These are phyloP conservation scores for Pseudogymnoascus sp. DNA, from an alignment of 2,329 filamentous ascomycete species.

Conservation along the genomic window DNA sequence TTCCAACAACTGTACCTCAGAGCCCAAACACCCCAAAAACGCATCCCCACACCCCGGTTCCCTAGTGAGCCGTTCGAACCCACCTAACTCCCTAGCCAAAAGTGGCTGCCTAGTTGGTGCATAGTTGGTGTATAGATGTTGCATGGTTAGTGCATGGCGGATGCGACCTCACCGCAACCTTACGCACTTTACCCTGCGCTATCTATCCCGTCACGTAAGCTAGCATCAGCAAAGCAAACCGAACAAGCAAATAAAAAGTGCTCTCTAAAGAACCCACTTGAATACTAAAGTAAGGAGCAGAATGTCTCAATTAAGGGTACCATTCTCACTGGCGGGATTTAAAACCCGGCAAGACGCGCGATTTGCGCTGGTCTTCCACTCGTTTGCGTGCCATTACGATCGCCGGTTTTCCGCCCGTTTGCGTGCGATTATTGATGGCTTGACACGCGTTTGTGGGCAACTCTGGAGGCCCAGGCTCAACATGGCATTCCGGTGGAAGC, in stretches of 20 bases:
- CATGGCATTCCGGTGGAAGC: neutral
- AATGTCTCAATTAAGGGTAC: neutral
- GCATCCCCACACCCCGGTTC: slow-evolving; percentile 2
- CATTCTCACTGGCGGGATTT: neutral
- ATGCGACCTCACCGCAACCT: slow-evolving; percentile 6
- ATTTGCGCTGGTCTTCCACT: neutral
- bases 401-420: slow-evolving; percentile 15
- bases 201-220: neutral
- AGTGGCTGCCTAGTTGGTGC: neutral
- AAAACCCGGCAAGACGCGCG: neutral
- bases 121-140: neutral
- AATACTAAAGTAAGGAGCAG: neutral
- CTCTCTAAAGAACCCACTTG: neutral
- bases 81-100: neutral
- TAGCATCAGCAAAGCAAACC: neutral
- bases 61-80: neutral
- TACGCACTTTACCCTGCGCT: neutral
- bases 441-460: no score
- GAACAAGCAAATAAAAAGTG: neutral
- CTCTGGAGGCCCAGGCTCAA: neutral
- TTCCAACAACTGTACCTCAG: neutral
- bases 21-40: neutral
- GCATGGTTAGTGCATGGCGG: neutral
- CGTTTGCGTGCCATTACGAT: neutral
- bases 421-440: neutral